Evolutionary conservation across 805 yeast genomes (phyloP), one percentile per base, ranked within the genome.

Genomic region (Saturnispora halmiae): DNA sequence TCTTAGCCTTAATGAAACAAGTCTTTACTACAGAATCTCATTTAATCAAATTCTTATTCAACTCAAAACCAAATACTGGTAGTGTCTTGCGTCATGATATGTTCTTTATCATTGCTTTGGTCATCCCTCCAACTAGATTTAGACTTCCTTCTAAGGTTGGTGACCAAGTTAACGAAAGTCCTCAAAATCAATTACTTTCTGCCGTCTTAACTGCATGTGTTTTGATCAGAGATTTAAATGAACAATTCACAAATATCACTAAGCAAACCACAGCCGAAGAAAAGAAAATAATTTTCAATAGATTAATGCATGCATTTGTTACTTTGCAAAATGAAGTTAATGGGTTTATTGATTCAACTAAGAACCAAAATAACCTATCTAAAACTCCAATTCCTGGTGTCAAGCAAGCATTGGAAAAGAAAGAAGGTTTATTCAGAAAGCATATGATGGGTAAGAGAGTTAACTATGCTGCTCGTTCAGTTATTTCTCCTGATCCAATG

Each of bases 391-490:
- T 76, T 30, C 99, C 99, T 2, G 99, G 99, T 68, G 77, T 92
- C 55, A 92, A 92, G 61, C 98, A 92, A 69, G 94, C 95, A 9
- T 70, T 92, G 56, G 99, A 92, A 64, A 90, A 92, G 78, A 92
- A 92, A 61, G 99, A 92, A 65, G 99, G 99, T 60, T 70, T 90
- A 49, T 92, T 92, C 72, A 78, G 99, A 70, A 92, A 90, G 61
- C 95, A 92, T 59, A 92, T 92, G 98, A 92, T 92, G 99, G 99
- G 99, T 60, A 92, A 92, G 72, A 87, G 99, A 70, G 99, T 92
- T 45, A 94, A 92, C 62, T 90, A 85, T 57, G 96, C 97, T 40
- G 98, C 98, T 38, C 86, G 99, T 66, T 90, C 98, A 8, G 99
- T 92, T 54, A 92, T 92, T 65, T 88, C 97, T 6, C 97, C 97